Evolutionary conservation across 345 rosid genomes (phyloP), one percentile per base, ranked within the genome.

Genomic region (Citrus cavaleriei): DNA sequence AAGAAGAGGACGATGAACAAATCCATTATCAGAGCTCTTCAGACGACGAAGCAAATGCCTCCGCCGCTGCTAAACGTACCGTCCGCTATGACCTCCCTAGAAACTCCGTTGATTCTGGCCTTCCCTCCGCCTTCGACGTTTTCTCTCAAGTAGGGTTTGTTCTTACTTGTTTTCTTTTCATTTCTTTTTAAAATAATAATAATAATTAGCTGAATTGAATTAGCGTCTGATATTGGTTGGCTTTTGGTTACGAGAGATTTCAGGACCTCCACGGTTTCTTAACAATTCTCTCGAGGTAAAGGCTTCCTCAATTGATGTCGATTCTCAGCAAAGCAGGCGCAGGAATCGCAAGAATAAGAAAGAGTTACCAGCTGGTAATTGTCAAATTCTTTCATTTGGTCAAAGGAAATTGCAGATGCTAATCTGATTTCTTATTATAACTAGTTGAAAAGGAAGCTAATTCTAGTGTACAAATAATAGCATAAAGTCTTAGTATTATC

Each of bases 211-310:
- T 46, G 51, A 46, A 24, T 8, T 25, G 65, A 49, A 24, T 61
- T 64, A 22, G 75, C 25, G 73, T 27, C 61, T 79, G 63, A 58
- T 73, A 51, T 5, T 19, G 21, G 30, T 38, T 65, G 64, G 55
- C n/a, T 68, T 65, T 81, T 79, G 85, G 80, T 37, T 79, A 66
- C 59, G 85, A 86, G 79, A 95, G 98, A 77, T 95, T 84, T 87
- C 95, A 85, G 95, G 94, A 65, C 98, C 98, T 7, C 99, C 98
- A 0, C 89, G 88, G 85, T 93, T 95, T 87, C 95, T 95, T 30
- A 75, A 87, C 75, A 87, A 92, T 83, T 78, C 87, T 1, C 89
- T 90, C 7, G 95, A 90, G 79, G 87, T 83, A 70, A 80, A 85
- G 68, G 80, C 84, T 70, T 73, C 81, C 13, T 85, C 78, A 21